Evolutionary conservation across 768 basidiomycete species (phyloP), one percentile per base, ranked within the genome.

Genomic region (Cystobasidium tubakii): DNA sequence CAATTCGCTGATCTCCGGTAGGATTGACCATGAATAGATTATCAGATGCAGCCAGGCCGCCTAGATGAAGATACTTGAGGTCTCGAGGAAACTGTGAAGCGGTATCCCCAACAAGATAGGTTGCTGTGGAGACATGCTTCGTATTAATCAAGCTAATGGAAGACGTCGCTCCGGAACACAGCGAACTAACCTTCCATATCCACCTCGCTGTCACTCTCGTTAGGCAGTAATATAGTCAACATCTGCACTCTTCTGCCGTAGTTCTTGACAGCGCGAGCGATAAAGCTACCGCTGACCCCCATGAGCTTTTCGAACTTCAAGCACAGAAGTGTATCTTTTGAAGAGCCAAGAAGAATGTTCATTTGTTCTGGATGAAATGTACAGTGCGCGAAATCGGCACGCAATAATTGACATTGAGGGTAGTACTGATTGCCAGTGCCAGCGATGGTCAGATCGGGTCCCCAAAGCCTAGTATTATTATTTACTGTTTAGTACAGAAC

Each of bases 11-110:
- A 31, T 55, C 69, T n/a, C 54, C 55, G 25, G 31, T 55, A 27
- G 69, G 69, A 29, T 23, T 55, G 27, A 71, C 55, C 21, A 53
- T 42, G 34, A 71, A 71, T 2, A 71, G 54, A 27, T 71, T 71
- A 55, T 71, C 69, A 34, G 69, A 71, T 12, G 69, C 69, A 12
- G 69, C 69, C 21, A 71, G 33, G 29, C 69, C 69, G 12, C 36
- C 69, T 19, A 36, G 39, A 67, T 67, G 66, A 6, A 67, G 66
- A 43, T 33, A 67, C 25, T 67, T 67, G 15, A 67, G 66, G 12
- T 43, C 44, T 29, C 29, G 21, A 27, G 66, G 66, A 53, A 67
- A 67, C 15, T 50, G 23, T 9, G 43, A 46, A 7, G 44, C 66
- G 25, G 66, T 67, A 39, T 67, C 66, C 4, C 29, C 66, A 17